These are phyloP conservation scores for Gossypium sturtianum DNA, from an alignment of 345 rosid genomes.

Conservation along the genomic window DNA sequence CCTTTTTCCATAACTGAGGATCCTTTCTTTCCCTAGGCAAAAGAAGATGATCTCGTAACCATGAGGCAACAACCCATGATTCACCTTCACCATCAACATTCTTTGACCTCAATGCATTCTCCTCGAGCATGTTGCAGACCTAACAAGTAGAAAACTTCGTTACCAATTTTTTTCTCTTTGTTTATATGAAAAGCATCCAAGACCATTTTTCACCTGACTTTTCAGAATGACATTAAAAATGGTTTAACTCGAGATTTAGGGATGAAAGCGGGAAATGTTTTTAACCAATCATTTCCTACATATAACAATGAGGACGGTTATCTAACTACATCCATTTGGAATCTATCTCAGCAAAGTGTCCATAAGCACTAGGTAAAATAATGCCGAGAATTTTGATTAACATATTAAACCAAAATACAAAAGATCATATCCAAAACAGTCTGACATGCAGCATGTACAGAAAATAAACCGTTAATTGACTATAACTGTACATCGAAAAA, in stretches of 20 bases:
- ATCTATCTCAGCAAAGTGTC: constrained; percentile 1
- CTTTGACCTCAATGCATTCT: constrained; percentile 62
- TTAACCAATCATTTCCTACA: not conserved
- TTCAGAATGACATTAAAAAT: not conserved
- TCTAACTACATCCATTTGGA: not conserved
- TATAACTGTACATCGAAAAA: not conserved
- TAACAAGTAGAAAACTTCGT: constrained; percentile 18
- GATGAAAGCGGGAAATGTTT: not conserved
- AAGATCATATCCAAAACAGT: not conserved
- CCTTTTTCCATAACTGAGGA: constrained; percentile 78
- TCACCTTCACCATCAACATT: constrained; percentile 42
- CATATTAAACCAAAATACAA: not conserved
- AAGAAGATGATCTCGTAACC: constrained; percentile 81
- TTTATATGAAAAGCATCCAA: not conserved
- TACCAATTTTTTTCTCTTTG: not conserved
- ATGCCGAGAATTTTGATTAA: not conserved
- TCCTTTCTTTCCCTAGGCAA: constrained; percentile 83
- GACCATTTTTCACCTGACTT: not conserved
- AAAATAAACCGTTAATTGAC: not conserved
- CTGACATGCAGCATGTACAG: not conserved
- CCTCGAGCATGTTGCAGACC: constrained; percentile 90
- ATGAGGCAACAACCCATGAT: constrained; percentile 82
- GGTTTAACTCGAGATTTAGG: not conserved
- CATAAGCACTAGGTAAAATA: constrained; percentile 4
- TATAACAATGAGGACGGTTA: not conserved